Conservation (phyloP, 2,329 filamentous ascomycete species). For the Colletotrichum sp. region DNA sequence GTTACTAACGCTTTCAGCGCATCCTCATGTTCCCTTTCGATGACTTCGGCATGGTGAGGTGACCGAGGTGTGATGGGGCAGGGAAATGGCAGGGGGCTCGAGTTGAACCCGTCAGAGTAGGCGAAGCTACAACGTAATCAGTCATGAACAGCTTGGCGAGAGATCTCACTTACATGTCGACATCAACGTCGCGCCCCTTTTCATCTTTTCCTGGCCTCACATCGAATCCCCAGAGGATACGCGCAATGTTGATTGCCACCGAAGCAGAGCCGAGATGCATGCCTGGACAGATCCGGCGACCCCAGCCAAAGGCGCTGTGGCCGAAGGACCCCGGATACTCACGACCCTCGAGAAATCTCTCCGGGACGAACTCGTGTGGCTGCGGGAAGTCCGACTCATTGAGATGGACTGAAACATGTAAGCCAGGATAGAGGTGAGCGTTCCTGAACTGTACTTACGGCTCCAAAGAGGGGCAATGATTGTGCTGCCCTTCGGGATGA, state of each 20-base stretch:
- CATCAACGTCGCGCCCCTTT: slow-evolving; percentile 30
- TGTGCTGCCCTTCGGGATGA: slow-evolving; percentile 36
- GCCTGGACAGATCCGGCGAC: slow-evolving; percentile 45
- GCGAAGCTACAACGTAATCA: slow-evolving; percentile 35
- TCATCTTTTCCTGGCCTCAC: slow-evolving; percentile 27
- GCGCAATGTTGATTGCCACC: slow-evolving; percentile 49
- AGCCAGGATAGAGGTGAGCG: neutral
- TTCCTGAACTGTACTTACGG: slow-evolving; percentile 32
- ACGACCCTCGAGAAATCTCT: slow-evolving; percentile 37
- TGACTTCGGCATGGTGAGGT: slow-evolving; percentile 29
- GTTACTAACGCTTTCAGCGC: slow-evolving; percentile 30
- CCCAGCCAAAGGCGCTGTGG: slow-evolving; percentile 48
- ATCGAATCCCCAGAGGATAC: slow-evolving; percentile 59
- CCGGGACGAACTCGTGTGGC: slow-evolving; percentile 41
- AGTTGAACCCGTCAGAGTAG: slow-evolving; percentile 48
- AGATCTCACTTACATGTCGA: slow-evolving; percentile 40
- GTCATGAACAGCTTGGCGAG: neutral
- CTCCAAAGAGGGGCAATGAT: slow-evolving; percentile 48
- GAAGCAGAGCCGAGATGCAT: slow-evolving; percentile 59
- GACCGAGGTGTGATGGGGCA: slow-evolving; percentile 43
- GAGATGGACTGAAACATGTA: slow-evolving; percentile 41
- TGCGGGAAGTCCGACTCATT: slow-evolving; percentile 46
- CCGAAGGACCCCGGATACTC: slow-evolving; percentile 41
- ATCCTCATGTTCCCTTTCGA: slow-evolving; percentile 33
- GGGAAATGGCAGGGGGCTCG: slow-evolving; percentile 43